A percentile compares a stretch with the other conserved stretches of the same genome.
phyloP scores from a whole-genome alignment of 2,329 filamentous ascomycete genomes.

The Clarireedia sp. region DNA sequence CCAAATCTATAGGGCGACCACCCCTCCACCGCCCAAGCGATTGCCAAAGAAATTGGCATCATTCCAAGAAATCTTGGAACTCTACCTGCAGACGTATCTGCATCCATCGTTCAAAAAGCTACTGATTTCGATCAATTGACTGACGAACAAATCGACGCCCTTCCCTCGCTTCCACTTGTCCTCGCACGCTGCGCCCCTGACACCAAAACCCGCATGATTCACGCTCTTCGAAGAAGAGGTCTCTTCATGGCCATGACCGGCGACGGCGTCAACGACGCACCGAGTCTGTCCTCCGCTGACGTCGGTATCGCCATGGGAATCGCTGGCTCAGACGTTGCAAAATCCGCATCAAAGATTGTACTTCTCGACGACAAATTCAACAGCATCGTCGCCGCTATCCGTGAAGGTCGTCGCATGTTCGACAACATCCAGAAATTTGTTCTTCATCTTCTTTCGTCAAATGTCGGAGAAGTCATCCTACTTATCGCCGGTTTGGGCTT shows the following conservation, averaged over 20 bases:
- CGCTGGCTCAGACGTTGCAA: slow-evolving; percentile 56
- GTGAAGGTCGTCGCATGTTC: slow-evolving; percentile 45
- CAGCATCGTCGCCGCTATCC: slow-evolving; percentile 43
- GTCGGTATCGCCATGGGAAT: slow-evolving; percentile 54
- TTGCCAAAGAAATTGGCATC: slow-evolving; percentile 58
- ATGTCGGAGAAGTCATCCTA: slow-evolving; percentile 49
- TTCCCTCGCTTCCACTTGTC: slow-evolving; percentile 60
- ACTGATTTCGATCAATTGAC: slow-evolving; percentile 58
- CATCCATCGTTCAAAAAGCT: slow-evolving; percentile 55
- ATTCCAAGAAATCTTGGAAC: slow-evolving; percentile 17
- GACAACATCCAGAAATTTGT: slow-evolving; percentile 51
- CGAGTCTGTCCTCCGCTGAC: slow-evolving; percentile 44
- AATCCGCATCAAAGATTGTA: slow-evolving; percentile 49
- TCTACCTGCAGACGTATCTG: slow-evolving; percentile 8
- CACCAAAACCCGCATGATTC: slow-evolving; percentile 73
- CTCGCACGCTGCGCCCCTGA: slow-evolving; percentile 71
- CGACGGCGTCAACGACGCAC: slow-evolving; percentile 49
- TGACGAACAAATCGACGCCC: slow-evolving; percentile 59
- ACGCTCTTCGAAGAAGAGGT: slow-evolving; percentile 57
- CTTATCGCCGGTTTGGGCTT: slow-evolving; percentile 51
- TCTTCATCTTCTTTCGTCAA: slow-evolving; percentile 45
- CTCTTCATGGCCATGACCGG: slow-evolving; percentile 53
- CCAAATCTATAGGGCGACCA: slow-evolving; percentile 64
- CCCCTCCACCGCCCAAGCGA: slow-evolving; percentile 64
- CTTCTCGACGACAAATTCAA: slow-evolving; percentile 48